Evolutionary conservation across 176 grass and related monocot genomes (phyloP), one percentile per base, ranked within the genome.

Genomic region (Echinochloa phyllopogon): DNA sequence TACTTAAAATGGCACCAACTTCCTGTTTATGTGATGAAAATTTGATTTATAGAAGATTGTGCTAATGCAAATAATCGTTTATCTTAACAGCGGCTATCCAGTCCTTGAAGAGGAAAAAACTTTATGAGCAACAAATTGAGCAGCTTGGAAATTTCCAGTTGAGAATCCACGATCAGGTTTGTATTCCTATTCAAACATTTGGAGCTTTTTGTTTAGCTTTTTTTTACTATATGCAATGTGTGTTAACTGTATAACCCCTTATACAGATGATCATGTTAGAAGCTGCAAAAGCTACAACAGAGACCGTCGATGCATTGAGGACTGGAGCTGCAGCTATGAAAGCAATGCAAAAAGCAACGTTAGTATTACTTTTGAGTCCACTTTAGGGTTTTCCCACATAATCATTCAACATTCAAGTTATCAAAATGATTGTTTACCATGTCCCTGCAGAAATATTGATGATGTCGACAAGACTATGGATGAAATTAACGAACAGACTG

Each of bases 381-480:
- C 66, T 65, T 70, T 50, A 57, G 8, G 8, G 15, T 86, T 89
- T 42, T 43, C 4, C 11, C 24, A 15, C 38, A 2, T 83, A 64
- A 73, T 57, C 3, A 0, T 38, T 82, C 6, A 36, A 73, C 3
- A 0, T 38, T 82, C 6, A 36, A 73, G 17, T 25, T 61, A 41
- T 53, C 37, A 49, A 71, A 23, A 68, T 85, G 43, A 48, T 55
- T 50, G 27, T 86, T 56, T 82, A 75, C 1, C 38, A 40, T 80
- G 1, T 47, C 51, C 20, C 8, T 90, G 38, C 79, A 95, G 93
- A 77, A 95, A 95, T 77, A 95, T 95, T 81, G 93, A 95, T 60
- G 93, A 95, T 24, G 93, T 95, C 0, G 93, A 95, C 44, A 95
- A 95, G 88, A 95, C 93, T 64, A 95, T 95, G 93, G 93, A 92